These are phyloP conservation scores for Amaranthus palmeri DNA, from an alignment of 148 eudicot species.

Conservation along the genomic window DNA sequence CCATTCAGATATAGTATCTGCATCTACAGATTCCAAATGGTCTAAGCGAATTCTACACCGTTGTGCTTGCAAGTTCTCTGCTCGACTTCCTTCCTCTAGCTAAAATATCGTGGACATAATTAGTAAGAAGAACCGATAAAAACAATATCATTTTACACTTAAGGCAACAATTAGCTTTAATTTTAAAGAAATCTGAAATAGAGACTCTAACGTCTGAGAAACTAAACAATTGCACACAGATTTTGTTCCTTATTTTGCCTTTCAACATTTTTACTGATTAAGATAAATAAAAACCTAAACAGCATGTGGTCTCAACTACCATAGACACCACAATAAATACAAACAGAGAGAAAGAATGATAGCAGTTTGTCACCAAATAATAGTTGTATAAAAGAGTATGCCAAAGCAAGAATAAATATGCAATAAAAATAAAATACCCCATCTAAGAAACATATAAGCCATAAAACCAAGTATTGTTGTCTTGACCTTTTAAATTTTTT, in stretches of 20 bases:
- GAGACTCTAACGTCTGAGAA: background rate
- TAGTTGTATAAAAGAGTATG: no score
- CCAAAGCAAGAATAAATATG: no score
- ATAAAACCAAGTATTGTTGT: no score
- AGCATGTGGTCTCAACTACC: no score
- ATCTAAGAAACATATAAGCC: no score
- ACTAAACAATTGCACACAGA: background rate
- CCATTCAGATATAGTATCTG: constrained; percentile 64
- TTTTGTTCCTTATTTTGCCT: background rate
- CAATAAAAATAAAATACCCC: no score
- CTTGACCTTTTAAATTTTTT: no score
- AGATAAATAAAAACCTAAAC: background rate
- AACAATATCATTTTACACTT: background rate
- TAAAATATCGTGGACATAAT: constrained; percentile 22
- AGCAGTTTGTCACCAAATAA: background rate
- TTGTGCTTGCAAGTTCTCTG: constrained; percentile 82
- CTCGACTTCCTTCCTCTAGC: constrained; percentile 85
- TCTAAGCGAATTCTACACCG: constrained; percentile 70
- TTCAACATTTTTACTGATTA: background rate
- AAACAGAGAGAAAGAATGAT: no score
- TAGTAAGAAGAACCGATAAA: background rate
- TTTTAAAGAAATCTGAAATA: background rate
- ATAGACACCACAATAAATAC: no score
- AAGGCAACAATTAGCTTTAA: background rate
- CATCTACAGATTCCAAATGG: constrained; percentile 79